phyloP scores from a whole-genome alignment of 768 basidiomycete species.

The Lactifluus pinguis region DNA sequence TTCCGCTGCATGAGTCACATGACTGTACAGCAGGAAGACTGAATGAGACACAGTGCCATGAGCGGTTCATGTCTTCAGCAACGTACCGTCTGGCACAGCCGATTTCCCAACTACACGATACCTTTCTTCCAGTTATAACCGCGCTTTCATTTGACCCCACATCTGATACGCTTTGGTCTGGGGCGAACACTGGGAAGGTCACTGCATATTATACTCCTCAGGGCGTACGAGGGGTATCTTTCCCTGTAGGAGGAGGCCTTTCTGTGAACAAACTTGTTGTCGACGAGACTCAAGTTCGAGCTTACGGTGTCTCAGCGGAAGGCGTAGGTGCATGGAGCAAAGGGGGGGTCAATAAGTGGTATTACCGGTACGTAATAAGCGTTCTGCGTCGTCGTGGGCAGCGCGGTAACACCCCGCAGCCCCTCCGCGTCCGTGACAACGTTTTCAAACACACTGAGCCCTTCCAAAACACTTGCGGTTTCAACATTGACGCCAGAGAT shows the following conservation, averaged over 20 bases:
- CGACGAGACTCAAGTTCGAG: conserved; percentile 73
- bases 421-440: conserved; percentile 29
- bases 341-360: conserved; percentile 83
- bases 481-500: conserved; percentile 55
- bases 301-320: conserved; percentile 46
- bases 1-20: neutral
- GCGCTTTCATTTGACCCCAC: conserved; percentile 85
- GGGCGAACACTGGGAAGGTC: conserved; percentile 62
- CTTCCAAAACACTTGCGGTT: conserved; percentile 49
- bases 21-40: neutral
- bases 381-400: conserved; percentile 32
- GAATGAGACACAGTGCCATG: neutral
- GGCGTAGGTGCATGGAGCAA: conserved; percentile 77
- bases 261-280: conserved; percentile 67
- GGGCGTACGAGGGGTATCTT: conserved; percentile 61
- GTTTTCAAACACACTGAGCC: conserved; percentile 39
- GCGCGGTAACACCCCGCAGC: conserved; percentile 26
- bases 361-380: conserved; percentile 47
- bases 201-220: conserved; percentile 55
- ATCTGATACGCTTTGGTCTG: conserved; percentile 85
- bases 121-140: conserved; percentile 46
- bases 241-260: conserved; percentile 58
- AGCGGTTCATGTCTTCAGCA: conserved; percentile 11
- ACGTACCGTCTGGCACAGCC: conserved; percentile 21
- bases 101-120: conserved; percentile 21